Evolutionary conservation across 345 rosid species (phyloP).

Genomic region (Eucalyptus shirleyi): DNA sequence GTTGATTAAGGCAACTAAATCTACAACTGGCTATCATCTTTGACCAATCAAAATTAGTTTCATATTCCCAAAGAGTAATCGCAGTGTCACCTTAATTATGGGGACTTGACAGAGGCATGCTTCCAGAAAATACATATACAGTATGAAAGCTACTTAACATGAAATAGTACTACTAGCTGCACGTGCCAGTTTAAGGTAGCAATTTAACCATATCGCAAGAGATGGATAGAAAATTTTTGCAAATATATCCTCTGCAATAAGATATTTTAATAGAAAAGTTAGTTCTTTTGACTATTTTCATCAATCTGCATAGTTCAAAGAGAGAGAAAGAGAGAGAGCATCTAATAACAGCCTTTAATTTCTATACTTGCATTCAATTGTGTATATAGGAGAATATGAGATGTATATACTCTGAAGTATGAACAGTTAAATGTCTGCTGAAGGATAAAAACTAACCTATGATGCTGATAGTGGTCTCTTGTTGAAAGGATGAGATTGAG

Average conservation of each 20-base stretch:
- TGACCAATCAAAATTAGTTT: not conserved
- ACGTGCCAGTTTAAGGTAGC: not conserved
- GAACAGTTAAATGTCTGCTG: not conserved
- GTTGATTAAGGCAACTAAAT: not conserved
- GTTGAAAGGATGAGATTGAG: slow-evolving; percentile 52
- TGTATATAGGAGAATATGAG: not conserved
- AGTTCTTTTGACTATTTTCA: not conserved
- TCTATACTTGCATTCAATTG: not conserved
- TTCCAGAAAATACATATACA: not conserved
- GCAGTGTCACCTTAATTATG: not conserved
- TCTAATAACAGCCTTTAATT: not conserved
- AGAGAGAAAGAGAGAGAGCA: not conserved
- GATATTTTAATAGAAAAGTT: not conserved
- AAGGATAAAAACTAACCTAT: slow-evolving; percentile 15
- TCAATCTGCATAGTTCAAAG: not conserved
- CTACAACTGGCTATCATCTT: not conserved
- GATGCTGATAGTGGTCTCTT: slow-evolving; percentile 19
- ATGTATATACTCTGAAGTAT: not conserved
- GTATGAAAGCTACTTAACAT: not conserved
- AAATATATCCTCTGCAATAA: not conserved
- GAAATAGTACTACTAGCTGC: not conserved
- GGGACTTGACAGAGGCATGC: not conserved
- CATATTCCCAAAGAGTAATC: not conserved
- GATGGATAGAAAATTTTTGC: not conserved
- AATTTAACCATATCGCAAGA: not conserved